Evolutionary conservation across 768 basidiomycete genomes (phyloP).

Genomic region (Leccinellum rugosiceps): DNA sequence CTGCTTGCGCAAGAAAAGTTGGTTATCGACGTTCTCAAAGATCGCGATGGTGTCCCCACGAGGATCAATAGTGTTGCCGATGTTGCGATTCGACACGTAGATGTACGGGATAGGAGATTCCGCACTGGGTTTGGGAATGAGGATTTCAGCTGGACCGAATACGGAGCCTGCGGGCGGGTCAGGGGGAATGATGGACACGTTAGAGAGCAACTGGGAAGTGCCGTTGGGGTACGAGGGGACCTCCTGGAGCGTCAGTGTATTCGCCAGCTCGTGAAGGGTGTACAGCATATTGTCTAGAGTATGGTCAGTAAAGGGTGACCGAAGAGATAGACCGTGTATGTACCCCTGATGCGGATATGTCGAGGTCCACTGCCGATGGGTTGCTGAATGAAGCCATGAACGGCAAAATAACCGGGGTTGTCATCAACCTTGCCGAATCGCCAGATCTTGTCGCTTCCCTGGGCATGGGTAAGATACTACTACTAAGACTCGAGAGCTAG

Average conservation of each 20-base stretch:
- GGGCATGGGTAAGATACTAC: not conserved
- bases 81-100: slow-evolving; percentile 69
- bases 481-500: not conserved
- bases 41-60: slow-evolving; percentile 65
- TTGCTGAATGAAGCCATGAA: slow-evolving; percentile 55
- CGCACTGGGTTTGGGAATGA: slow-evolving; percentile 48
- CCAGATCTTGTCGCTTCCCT: slow-evolving; percentile 71
- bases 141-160: slow-evolving; percentile 59
- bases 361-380: slow-evolving; percentile 66
- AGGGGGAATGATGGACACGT: slow-evolving; percentile 45
- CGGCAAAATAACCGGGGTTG: slow-evolving; percentile 42
- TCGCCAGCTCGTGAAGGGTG: slow-evolving; percentile 53
- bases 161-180: slow-evolving; percentile 36
- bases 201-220: slow-evolving; percentile 49
- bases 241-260: slow-evolving; percentile 55
- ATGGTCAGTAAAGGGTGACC: not conserved
- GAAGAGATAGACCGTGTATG: not conserved
- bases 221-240: slow-evolving; percentile 46
- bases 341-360: slow-evolving; percentile 40
- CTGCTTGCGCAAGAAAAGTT: slow-evolving; percentile 45
- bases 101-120: slow-evolving; percentile 53
- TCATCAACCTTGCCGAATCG: slow-evolving; percentile 38
- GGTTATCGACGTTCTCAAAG: slow-evolving; percentile 42
- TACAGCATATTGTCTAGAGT: slow-evolving; percentile 47
- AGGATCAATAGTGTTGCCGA: slow-evolving; percentile 41